Evolutionary conservation across 2,329 filamentous ascomycete species (phyloP).

Genomic region (Curvularia lunata): DNA sequence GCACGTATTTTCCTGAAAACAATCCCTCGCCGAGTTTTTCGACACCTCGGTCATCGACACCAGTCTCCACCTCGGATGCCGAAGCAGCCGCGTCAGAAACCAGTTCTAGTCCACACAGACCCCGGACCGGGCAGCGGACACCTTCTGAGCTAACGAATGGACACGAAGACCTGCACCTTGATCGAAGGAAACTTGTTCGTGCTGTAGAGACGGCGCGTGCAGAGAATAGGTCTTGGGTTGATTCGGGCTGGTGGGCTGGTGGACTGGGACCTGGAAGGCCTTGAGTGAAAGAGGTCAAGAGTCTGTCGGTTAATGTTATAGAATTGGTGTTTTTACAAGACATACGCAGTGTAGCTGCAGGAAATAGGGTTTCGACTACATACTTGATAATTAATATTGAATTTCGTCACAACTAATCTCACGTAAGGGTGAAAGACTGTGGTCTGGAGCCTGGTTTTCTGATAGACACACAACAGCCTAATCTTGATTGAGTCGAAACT

Average conservation of each 20-base stretch:
- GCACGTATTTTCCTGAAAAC: conserved; percentile 21
- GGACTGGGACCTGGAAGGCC: conserved; percentile 28
- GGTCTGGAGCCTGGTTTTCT: neutral
- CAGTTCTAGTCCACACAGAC: conserved; percentile 12
- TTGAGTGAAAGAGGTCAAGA: neutral
- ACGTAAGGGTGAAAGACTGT: neutral
- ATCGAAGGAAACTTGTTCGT: conserved; percentile 40
- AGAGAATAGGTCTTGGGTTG: conserved; percentile 42
- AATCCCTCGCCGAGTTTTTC: conserved; percentile 23
- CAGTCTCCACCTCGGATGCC: conserved; percentile 24
- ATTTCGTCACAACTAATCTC: neutral
- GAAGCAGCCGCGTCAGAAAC: conserved; percentile 14
- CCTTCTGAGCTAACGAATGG: conserved; percentile 41
- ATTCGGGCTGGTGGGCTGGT: conserved; percentile 48
- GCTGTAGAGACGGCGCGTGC: conserved; percentile 39
- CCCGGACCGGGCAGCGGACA: conserved; percentile 21
- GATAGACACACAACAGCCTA: neutral
- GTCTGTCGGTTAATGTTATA: too few species aligned
- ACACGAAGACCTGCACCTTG: conserved; percentile 49
- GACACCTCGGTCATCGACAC: conserved; percentile 33
- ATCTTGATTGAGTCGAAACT: neutral
- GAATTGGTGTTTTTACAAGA: neutral
- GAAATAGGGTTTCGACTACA: neutral
- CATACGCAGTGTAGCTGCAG: neutral
- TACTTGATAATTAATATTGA: neutral